Percentiles rank a stretch among this genome's conserved stretches.
Evolutionary conservation across 495 filamentous ascomycete genomes (phyloP).

Genomic region (Trypethelium eluteriae): DNA sequence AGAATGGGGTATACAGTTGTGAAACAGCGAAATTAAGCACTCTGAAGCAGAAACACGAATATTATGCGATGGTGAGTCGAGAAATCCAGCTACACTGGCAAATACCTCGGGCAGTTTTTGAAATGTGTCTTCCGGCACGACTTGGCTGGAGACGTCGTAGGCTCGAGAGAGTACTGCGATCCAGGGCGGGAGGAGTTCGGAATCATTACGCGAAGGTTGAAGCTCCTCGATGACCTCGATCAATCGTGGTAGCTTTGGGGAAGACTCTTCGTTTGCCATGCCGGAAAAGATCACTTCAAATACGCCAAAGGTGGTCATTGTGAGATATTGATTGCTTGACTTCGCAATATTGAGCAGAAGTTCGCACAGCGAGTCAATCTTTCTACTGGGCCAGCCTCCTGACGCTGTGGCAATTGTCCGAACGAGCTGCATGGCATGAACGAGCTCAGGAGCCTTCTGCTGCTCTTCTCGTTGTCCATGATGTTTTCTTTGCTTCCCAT

Average conservation of each 20-base stretch:
- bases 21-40: constrained; percentile 84
- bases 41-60: constrained; percentile 90
- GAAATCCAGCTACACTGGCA: constrained; percentile 63
- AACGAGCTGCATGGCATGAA: constrained; percentile 84
- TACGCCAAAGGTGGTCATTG: constrained; percentile 89
- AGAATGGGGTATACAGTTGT: constrained; percentile 71
- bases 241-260: constrained; percentile 78
- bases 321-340: constrained; percentile 87
- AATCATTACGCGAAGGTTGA: constrained; percentile 81
- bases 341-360: constrained; percentile 77
- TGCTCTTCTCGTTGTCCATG: constrained; percentile 40
- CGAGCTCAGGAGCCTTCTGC: constrained; percentile 70
- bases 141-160: constrained; percentile 85
- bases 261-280: constrained; percentile 77
- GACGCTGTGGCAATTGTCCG: constrained; percentile 79
- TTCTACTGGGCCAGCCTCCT: constrained; percentile 93
- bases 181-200: constrained; percentile 89
- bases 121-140: constrained; percentile 79
- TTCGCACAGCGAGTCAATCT: constrained; percentile 86
- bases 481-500: constrained; percentile 61
- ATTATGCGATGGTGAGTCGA: constrained; percentile 80
- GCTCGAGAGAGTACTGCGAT: constrained; percentile 89
- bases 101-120: constrained; percentile 78
- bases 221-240: constrained; percentile 82
- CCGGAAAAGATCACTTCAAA: constrained; percentile 93